A percentile compares a stretch with the other conserved stretches of the same genome.
phyloP scores from a whole-genome alignment of 495 filamentous ascomycete species.

The Aspergillus sclerotioniger region DNA sequence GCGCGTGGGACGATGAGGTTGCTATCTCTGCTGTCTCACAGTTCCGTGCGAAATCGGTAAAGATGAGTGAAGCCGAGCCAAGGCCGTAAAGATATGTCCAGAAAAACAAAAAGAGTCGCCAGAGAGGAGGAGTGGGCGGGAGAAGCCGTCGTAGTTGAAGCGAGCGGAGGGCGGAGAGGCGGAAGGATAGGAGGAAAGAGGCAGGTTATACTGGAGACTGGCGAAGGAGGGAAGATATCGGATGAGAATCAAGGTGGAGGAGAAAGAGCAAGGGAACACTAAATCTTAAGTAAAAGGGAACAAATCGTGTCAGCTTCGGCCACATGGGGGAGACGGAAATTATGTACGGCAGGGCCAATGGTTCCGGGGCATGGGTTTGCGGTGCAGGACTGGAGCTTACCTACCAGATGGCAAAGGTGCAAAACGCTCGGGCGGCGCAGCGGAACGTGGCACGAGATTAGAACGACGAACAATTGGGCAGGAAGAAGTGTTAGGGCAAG shows the following conservation, averaged over 20 bases:
- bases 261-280: background rate
- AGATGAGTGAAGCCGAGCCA: background rate
- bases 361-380: slow-evolving; percentile 17
- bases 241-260: background rate
- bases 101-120: too few species aligned
- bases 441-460: slow-evolving; percentile 33
- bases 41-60: background rate
- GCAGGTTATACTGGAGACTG: background rate
- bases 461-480: slow-evolving; percentile 26
- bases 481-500: slow-evolving; percentile 24
- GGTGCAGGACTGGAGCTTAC: slow-evolving; percentile 21
- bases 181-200: background rate
- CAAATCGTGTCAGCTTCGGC: slow-evolving; percentile 4
- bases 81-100: background rate
- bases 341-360: slow-evolving; percentile 13
- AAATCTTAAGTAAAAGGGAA: slow-evolving; percentile 1
- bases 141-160: background rate
- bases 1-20: background rate
- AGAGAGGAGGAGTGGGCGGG: background rate
- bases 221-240: background rate
- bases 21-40: too few species aligned
- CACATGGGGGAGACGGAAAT: slow-evolving; percentile 11
- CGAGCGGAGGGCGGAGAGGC: background rate
- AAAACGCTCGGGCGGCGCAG: slow-evolving; percentile 25
- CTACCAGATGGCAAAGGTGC: slow-evolving; percentile 24